Evolutionary conservation across 1,284 basidiomycete species (phyloP), one percentile per base, ranked within the genome.

Genomic region (Cutaneotrichosporon cutaneum): DNA sequence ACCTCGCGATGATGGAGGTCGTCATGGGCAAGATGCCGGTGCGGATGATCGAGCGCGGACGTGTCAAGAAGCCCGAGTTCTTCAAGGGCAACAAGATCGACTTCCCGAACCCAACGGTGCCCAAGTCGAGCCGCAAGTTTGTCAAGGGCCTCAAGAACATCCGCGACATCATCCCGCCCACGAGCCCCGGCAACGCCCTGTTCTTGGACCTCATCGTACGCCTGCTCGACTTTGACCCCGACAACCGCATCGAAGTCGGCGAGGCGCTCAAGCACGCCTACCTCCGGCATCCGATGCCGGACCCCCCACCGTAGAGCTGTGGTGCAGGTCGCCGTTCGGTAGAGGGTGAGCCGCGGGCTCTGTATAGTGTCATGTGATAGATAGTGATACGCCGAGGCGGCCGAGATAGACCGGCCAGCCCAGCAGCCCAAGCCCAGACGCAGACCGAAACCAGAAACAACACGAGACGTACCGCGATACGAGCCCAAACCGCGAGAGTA

Each of bases 1-100:
- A 99, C 78, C 86, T 99, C 8, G 96, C 96, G 48, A 99, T 99
- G 96, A 99, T 99, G 96, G 94, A 99, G 79, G 88, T 90, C 69
- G 96, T 99, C 36, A 95, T 99, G 87, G 96, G 95, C 64, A 90
- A 88, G 80, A 94, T 99, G 88, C 93, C 94, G 0, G 87, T 89
- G 51, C 86, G 88, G 5, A 93, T 95, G 77, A 69, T 80, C 2
- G 76, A 81, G 22, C 77, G 77, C 56, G 83, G 52, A 84, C 67
- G 90, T 85, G 32, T 85, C 85, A 61, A 86, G 86, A 80, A 81
- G 61, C 88, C 92, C 16, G 95, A 98, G 73, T 97, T 90, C 78
- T 98, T 99, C 83, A 92, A 90, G 75, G 88, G 90, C 47, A 77
- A 74, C 27, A 90, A 88, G 72, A 85, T 99, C 52, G 91, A 95